phyloP scores from a whole-genome alignment of 768 basidiomycete genomes.

The Calocera cornea region DNA sequence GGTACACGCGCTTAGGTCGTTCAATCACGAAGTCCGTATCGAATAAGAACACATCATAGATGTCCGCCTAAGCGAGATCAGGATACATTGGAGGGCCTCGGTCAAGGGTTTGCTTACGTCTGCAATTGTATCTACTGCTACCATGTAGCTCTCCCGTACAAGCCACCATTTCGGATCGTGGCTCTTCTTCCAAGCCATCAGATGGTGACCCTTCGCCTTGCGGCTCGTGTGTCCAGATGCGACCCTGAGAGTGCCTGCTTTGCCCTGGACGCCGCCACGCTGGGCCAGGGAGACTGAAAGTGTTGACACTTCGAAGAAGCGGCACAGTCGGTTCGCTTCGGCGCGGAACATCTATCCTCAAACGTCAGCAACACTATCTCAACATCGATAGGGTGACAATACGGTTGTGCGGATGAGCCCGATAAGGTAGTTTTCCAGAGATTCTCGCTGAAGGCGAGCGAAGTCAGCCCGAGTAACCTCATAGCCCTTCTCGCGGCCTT shows the following conservation, averaged over 20 bases:
- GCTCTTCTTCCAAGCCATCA: constrained; percentile 39
- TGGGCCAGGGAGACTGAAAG: constrained; percentile 68
- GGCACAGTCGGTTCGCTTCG: constrained; percentile 72
- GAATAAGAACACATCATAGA: constrained; percentile 89
- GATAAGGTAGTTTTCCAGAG: constrained; percentile 77
- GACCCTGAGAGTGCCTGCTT: constrained; percentile 62
- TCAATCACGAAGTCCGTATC: constrained; percentile 81
- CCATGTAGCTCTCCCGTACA: constrained; percentile 81
- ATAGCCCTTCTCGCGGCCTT: constrained; percentile 35
- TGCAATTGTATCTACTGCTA: constrained; percentile 73
- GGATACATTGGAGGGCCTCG: not conserved
- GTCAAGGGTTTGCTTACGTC: constrained; percentile 38
- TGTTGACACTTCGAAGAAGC: constrained; percentile 85
- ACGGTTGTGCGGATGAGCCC: constrained; percentile 81
- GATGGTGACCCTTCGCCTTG: constrained; percentile 30
- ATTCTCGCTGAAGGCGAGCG: constrained; percentile 66
- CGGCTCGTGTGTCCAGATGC: constrained; percentile 22
- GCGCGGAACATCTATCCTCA: constrained; percentile 84
- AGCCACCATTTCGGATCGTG: constrained; percentile 78
- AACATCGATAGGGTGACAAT: not conserved
- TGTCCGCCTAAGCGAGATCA: constrained; percentile 37
- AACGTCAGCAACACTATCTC: not conserved
- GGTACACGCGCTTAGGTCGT: constrained; percentile 78
- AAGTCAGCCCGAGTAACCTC: constrained; percentile 56
- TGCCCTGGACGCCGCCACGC: constrained; percentile 75